A percentile compares a stretch with the other conserved stretches of the same genome.
These are phyloP conservation scores for Aspergillus felis DNA, from an alignment of 2,329 filamentous ascomycete genomes.

Conservation along the genomic window DNA sequence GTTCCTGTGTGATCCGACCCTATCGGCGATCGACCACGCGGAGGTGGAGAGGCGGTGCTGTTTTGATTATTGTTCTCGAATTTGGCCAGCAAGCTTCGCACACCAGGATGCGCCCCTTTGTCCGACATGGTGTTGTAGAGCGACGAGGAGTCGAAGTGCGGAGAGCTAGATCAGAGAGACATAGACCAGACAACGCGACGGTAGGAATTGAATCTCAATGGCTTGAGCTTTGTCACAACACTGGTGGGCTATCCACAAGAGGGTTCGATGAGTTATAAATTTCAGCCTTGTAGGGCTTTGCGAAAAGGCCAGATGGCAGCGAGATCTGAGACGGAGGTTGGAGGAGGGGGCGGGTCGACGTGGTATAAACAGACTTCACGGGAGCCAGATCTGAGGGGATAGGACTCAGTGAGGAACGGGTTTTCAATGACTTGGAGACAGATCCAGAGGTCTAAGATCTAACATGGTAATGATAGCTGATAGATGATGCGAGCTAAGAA, in stretches of 20 bases:
- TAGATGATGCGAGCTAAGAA: slow-evolving; percentile 2
- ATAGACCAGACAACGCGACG: background rate
- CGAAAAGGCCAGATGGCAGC: background rate
- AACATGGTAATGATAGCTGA: background rate
- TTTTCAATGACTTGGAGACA: background rate
- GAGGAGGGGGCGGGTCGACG: slow-evolving; percentile 10
- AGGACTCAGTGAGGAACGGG: background rate
- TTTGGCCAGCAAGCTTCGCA: slow-evolving; percentile 73
- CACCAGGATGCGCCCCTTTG: slow-evolving; percentile 42
- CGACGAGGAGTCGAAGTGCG: background rate
- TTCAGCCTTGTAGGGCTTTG: background rate
- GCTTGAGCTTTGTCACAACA: background rate
- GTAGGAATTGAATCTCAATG: background rate
- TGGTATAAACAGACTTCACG: slow-evolving; percentile 17
- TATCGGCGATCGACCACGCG: slow-evolving; percentile 66
- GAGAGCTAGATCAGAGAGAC: slow-evolving; percentile 1
- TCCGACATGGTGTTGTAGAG: slow-evolving; percentile 14
- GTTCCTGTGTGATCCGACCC: slow-evolving; percentile 39
- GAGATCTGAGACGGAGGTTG: slow-evolving; percentile 4
- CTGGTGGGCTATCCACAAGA: background rate
- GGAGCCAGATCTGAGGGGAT: background rate
- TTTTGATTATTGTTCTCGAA: slow-evolving; percentile 69
- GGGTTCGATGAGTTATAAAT: background rate
- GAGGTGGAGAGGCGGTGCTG: slow-evolving; percentile 58
- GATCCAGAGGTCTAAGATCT: background rate